Percentiles rank a stretch among this genome's conserved stretches.
These are phyloP conservation scores for Venturia pyrina DNA, from an alignment of 2,329 filamentous ascomycete species.

Conservation along the genomic window DNA sequence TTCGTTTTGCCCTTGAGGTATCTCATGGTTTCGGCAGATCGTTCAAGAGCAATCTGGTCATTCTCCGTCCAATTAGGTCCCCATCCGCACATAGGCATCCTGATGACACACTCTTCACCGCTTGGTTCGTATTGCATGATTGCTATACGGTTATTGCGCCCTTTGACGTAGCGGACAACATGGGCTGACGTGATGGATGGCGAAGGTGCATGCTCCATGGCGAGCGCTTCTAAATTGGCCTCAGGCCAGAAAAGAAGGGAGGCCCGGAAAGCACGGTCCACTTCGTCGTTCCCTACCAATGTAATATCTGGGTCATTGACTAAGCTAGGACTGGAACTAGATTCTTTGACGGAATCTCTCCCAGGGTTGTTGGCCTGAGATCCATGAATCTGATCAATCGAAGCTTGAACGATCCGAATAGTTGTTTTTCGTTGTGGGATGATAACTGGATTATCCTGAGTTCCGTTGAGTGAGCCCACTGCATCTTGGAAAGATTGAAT, in stretches of 20 bases:
- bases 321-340: too few species aligned
- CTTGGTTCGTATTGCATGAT: background rate
- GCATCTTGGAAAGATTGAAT: background rate
- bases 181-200: background rate
- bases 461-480: background rate
- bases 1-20: constrained; percentile 5
- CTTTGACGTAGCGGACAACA: background rate
- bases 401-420: background rate
- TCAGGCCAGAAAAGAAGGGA: background rate
- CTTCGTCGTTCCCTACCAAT: too few species aligned
- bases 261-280: background rate
- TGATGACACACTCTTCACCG: background rate
- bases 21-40: background rate
- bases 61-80: background rate
- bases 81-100: background rate
- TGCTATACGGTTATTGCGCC: background rate
- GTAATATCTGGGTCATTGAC: too few species aligned
- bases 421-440: background rate
- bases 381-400: background rate
- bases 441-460: background rate
- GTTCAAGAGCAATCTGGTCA: background rate
- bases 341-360: background rate
- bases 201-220: background rate
- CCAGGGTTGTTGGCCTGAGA: background rate
- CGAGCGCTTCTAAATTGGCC: background rate